A percentile compares a stretch with the other conserved stretches of the same genome.
Conservation (phyloP, 2,329 filamentous ascomycete species). For the Arthrobotrys musiformis region DNA sequence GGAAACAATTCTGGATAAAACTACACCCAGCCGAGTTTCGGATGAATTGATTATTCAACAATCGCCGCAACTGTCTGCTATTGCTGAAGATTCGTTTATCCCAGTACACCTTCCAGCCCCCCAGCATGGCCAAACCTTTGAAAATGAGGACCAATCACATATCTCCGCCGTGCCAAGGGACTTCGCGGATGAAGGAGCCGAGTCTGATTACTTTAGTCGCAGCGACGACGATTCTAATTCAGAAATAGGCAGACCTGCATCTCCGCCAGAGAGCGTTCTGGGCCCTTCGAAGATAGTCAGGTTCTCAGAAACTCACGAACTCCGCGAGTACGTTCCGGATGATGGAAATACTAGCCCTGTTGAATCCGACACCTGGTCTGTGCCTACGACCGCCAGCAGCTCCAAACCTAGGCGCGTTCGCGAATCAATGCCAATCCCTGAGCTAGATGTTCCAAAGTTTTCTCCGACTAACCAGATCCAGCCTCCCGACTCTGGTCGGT, state of each 20-base stretch:
- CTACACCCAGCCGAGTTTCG: too few relatives aligned
- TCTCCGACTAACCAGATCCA: not conserved
- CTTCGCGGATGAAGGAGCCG: conserved; percentile 43
- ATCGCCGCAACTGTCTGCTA: not conserved
- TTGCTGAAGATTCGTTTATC: not conserved
- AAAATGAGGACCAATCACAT: not conserved
- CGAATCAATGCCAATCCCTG: not conserved
- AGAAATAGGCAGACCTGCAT: not conserved
- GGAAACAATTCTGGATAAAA: not conserved
- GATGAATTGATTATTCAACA: not conserved
- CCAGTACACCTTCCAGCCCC: not conserved
- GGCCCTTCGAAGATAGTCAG: conserved; percentile 37
- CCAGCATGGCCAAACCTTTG: not conserved
- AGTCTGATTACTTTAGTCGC: conserved; percentile 19
- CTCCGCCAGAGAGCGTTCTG: conserved; percentile 19
- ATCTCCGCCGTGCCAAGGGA: not conserved
- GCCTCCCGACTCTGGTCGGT: not conserved
- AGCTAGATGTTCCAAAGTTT: not conserved
- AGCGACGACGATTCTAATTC: conserved; percentile 1
- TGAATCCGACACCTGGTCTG: conserved; percentile 25
- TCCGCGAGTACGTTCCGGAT: conserved; percentile 28
- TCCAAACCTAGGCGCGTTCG: not conserved
- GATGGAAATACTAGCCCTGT: conserved; percentile 18
- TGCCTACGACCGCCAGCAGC: conserved; percentile 3
- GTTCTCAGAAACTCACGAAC: conserved; percentile 32